Percentiles rank a stretch among this genome's conserved stretches.
Evolutionary conservation across 1,284 basidiomycete species (phyloP).

Genomic region (Pisolithus thermaeus): DNA sequence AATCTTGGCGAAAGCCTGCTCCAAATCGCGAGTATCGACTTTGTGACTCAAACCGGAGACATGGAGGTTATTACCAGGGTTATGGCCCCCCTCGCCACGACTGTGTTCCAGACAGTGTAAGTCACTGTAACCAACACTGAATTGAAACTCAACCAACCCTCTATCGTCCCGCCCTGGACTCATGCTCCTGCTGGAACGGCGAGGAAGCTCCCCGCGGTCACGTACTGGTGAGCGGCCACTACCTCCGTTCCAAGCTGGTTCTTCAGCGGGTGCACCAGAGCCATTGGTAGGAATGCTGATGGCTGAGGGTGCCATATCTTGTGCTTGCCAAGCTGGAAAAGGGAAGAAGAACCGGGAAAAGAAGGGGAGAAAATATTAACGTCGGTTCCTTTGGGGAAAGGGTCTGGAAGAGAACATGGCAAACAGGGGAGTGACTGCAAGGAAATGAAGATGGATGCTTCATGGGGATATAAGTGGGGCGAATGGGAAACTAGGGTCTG

Average conservation of each 20-base stretch:
- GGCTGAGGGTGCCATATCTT: slow-evolving; percentile 66
- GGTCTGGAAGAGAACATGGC: slow-evolving; percentile 22
- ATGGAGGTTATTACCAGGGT: slow-evolving; percentile 96
- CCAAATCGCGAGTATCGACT: slow-evolving; percentile 83
- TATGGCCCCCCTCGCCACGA: slow-evolving; percentile 41
- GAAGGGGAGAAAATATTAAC: slow-evolving; percentile 25
- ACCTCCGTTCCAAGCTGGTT: slow-evolving; percentile 36
- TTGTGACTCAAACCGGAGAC: slow-evolving; percentile 81
- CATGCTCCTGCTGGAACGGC: slow-evolving; percentile 65
- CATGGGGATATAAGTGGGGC: background rate
- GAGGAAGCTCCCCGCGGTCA: slow-evolving; percentile 44
- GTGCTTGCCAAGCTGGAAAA: slow-evolving; percentile 67
- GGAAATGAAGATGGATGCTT: background rate
- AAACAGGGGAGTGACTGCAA: slow-evolving; percentile 11
- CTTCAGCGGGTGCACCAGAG: slow-evolving; percentile 35
- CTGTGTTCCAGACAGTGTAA: background rate
- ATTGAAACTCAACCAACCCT: slow-evolving; percentile 37
- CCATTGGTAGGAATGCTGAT: slow-evolving; percentile 67
- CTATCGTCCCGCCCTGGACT: slow-evolving; percentile 57
- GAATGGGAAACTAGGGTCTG: slow-evolving; percentile 1
- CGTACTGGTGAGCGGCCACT: slow-evolving; percentile 44
- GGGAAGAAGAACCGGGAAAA: slow-evolving; percentile 12
- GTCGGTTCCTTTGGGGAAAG: slow-evolving; percentile 25
- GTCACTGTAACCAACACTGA: slow-evolving; percentile 2
- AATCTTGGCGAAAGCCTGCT: slow-evolving; percentile 83